Conservation (phyloP, 495 filamentous ascomycete genomes). For the Hyaloscypha hepaticicola region DNA sequence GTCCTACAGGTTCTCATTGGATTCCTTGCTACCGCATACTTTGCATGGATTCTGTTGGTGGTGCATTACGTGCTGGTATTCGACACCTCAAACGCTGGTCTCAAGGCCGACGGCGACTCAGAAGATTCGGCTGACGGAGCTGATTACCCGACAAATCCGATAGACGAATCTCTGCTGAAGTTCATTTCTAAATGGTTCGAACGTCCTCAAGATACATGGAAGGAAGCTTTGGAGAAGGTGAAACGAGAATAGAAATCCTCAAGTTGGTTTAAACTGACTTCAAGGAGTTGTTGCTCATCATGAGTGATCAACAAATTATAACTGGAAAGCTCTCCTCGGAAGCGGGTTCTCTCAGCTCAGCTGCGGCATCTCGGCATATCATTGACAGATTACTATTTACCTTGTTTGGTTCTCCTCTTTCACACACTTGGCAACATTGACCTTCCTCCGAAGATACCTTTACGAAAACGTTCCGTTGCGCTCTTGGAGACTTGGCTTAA, state of each 20-base stretch:
- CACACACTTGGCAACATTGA: conserved; percentile 3
- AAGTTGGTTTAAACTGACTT: background rate
- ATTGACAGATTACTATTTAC: conserved; percentile 12
- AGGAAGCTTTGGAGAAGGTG: background rate
- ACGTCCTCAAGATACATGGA: background rate
- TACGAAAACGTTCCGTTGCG: background rate
- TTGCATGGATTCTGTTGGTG: background rate
- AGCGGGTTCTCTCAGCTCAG: background rate
- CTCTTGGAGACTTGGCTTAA: background rate
- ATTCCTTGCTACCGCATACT: background rate
- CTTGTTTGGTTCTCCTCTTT: conserved; percentile 7
- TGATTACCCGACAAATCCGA: background rate
- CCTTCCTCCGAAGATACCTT: conserved; percentile 3
- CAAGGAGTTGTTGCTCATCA: background rate
- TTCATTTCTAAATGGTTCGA: background rate
- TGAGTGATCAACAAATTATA: conserved; percentile 9
- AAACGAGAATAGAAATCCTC: background rate
- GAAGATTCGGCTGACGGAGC: background rate
- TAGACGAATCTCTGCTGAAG: background rate
- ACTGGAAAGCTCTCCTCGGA: background rate
- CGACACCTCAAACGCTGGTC: background rate
- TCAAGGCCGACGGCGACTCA: too few relatives aligned
- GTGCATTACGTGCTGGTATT: background rate
- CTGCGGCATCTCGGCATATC: conserved; percentile 2
- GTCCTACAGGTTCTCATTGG: background rate